Evolutionary conservation across 805 yeast species (phyloP).

Genomic region (Wickerhamiella kazuoi): DNA sequence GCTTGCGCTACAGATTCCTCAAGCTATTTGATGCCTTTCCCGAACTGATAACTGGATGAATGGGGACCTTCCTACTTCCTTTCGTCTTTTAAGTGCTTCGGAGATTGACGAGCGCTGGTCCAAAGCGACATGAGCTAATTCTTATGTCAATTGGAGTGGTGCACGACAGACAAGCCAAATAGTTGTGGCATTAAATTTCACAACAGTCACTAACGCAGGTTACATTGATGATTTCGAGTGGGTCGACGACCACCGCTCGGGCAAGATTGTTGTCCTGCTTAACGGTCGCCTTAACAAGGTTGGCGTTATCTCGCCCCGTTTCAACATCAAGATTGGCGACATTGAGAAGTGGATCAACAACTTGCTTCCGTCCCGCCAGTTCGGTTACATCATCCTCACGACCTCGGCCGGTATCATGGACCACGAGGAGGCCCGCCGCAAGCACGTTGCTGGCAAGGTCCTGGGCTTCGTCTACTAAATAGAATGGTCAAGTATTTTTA

Average conservation of each 20-base stretch:
- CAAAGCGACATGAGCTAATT: too few species aligned
- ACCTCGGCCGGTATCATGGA: conserved; percentile 99
- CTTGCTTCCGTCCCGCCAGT: conserved; percentile 98
- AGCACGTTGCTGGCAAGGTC: conserved; percentile 98
- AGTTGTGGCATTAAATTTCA: too few species aligned
- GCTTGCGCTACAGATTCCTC: too few species aligned
- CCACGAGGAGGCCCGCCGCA: conserved; percentile 99
- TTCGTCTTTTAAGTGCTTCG: conserved; percentile 98
- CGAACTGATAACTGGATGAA: conserved; percentile 99
- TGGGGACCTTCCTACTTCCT: conserved; percentile 71
- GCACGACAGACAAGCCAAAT: not conserved
- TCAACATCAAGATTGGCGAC: conserved; percentile 88
- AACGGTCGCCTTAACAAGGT: conserved; percentile 98
- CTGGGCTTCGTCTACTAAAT: conserved; percentile 89
- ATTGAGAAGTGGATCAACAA: conserved; percentile 97
- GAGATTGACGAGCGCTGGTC: conserved; percentile 28
- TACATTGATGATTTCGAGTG: conserved; percentile 97
- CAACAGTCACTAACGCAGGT: conserved; percentile 19
- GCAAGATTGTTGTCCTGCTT: conserved; percentile 89
- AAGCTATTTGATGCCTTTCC: conserved; percentile 2
- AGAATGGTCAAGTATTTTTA: conserved; percentile 1
- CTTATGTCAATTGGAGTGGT: not conserved
- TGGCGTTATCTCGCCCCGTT: conserved; percentile 98
- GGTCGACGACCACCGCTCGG: conserved; percentile 98
- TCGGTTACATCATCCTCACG: conserved; percentile 93